Percentiles rank a stretch among this genome's conserved stretches.
Conservation (phyloP, 2,329 filamentous ascomycete species). For the Cadophora gregata region DNA sequence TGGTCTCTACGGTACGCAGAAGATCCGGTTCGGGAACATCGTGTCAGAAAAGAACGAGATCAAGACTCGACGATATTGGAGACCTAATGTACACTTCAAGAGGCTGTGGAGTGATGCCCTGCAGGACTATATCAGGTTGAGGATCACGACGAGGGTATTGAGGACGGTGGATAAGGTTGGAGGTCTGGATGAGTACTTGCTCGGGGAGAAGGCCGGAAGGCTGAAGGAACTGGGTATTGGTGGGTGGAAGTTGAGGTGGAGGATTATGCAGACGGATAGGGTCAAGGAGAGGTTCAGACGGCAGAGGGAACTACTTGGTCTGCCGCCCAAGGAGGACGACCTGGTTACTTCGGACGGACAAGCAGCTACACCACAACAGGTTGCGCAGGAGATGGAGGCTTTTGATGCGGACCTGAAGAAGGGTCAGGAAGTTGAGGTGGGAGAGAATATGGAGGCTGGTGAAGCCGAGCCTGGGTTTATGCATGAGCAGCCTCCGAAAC, state of each 20-base stretch:
- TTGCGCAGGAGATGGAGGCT: slow-evolving; percentile 46
- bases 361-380: slow-evolving; percentile 42
- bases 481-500: slow-evolving; percentile 45
- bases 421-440: slow-evolving; percentile 44
- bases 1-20: slow-evolving; percentile 72
- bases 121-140: slow-evolving; percentile 66
- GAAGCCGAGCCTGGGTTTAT: slow-evolving; percentile 46
- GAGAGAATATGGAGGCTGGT: slow-evolving; percentile 49
- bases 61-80: slow-evolving; percentile 76
- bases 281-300: slow-evolving; percentile 70
- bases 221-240: slow-evolving; percentile 87
- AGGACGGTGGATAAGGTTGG: slow-evolving; percentile 83
- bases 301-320: slow-evolving; percentile 69
- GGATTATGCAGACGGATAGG: slow-evolving; percentile 78
- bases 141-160: slow-evolving; percentile 72
- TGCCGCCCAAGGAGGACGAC: slow-evolving; percentile 57
- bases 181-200: slow-evolving; percentile 88
- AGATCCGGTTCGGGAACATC: slow-evolving; percentile 81
- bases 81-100: slow-evolving; percentile 70
- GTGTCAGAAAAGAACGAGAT: slow-evolving; percentile 70
- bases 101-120: slow-evolving; percentile 69
- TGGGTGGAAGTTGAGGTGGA: slow-evolving; percentile 90
- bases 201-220: slow-evolving; percentile 77
- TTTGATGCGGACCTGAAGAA: slow-evolving; percentile 53
- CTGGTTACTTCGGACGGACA: slow-evolving; percentile 47